These are phyloP conservation scores for Yamadazyma triangularis DNA, from an alignment of 1,139 yeast species.

Conservation along the genomic window DNA sequence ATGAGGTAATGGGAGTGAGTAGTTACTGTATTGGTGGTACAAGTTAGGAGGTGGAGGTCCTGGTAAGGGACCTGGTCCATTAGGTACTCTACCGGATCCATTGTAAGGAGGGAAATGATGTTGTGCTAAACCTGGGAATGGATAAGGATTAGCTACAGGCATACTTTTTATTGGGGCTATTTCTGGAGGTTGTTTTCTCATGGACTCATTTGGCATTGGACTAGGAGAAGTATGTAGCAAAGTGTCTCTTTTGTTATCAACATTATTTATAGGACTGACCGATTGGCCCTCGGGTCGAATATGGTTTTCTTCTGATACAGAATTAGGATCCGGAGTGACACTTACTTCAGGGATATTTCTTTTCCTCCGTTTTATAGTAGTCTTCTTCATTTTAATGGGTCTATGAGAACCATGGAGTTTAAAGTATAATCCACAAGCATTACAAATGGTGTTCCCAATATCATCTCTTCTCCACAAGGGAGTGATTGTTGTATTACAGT, in stretches of 20 bases:
- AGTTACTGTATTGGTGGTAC: conserved; percentile 4
- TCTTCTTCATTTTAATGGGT: conserved; percentile 71
- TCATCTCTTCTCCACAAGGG: conserved; percentile 88
- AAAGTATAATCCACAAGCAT: conserved; percentile 83
- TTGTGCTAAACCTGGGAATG: conserved; percentile 10
- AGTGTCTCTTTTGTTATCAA: background rate
- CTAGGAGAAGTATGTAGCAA: background rate
- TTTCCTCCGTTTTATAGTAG: conserved; percentile 70
- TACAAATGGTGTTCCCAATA: conserved; percentile 76
- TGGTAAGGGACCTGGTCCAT: conserved; percentile 45
- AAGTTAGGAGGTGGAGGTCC: conserved; percentile 36
- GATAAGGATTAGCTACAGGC: conserved; percentile 4
- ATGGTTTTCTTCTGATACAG: conserved; percentile 11
- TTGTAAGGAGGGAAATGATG: conserved; percentile 33
- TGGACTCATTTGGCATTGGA: conserved; percentile 1
- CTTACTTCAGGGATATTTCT: no score
- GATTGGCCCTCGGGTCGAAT: conserved; percentile 2
- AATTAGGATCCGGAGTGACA: no score
- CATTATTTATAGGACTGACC: background rate
- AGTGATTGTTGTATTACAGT: conserved; percentile 80
- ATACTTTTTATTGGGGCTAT: no score
- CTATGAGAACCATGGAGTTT: conserved; percentile 74
- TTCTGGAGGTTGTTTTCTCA: background rate
- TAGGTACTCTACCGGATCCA: conserved; percentile 38
- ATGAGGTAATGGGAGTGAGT: conserved; percentile 1